Conservation (phyloP, 495 filamentous ascomycete species). For the Penicillium odoratum region DNA sequence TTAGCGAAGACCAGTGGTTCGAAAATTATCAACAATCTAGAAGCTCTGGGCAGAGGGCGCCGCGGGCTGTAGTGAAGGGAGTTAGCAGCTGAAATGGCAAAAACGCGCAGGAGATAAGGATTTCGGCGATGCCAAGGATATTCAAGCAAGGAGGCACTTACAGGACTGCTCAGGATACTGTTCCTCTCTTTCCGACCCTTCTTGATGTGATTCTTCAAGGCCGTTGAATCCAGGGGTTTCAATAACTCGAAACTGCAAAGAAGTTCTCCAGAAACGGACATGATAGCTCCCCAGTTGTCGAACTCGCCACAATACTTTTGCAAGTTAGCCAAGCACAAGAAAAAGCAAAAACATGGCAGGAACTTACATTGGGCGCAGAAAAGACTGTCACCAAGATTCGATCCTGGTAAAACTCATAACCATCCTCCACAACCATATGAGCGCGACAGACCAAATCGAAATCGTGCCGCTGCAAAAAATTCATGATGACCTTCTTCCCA, state of each 20-base stretch:
- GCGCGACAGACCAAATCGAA: constrained; percentile 97
- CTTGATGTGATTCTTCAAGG: constrained; percentile 98
- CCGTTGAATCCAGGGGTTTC: constrained; percentile 95
- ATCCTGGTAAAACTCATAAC: constrained; percentile 98
- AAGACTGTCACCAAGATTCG: constrained; percentile 96
- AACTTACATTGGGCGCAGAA: constrained; percentile 91
- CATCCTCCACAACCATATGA: constrained; percentile 99
- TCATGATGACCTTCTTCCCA: constrained; percentile 96
- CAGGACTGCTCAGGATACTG: constrained; percentile 90
- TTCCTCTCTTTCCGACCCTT: constrained; percentile 90
- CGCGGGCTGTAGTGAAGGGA: constrained; percentile 31
- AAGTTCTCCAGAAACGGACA: constrained; percentile 92
- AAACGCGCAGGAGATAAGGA: neutral
- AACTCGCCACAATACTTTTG: constrained; percentile 96
- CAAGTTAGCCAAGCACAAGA: constrained; percentile 22
- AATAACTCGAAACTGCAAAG: constrained; percentile 96
- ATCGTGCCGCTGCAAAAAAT: constrained; percentile 91
- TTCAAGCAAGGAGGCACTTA: constrained; percentile 48
- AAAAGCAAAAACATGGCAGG: constrained; percentile 2
- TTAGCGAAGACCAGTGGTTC: constrained; percentile 2
- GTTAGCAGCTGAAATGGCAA: constrained; percentile 14
- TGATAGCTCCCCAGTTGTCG: constrained; percentile 98
- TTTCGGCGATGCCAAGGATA: constrained; percentile 30
- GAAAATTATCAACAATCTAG: constrained; percentile 21
- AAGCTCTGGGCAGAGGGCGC: constrained; percentile 43